phyloP scores from a whole-genome alignment of 2,329 filamentous ascomycete species.

The Alternaria sp. region DNA sequence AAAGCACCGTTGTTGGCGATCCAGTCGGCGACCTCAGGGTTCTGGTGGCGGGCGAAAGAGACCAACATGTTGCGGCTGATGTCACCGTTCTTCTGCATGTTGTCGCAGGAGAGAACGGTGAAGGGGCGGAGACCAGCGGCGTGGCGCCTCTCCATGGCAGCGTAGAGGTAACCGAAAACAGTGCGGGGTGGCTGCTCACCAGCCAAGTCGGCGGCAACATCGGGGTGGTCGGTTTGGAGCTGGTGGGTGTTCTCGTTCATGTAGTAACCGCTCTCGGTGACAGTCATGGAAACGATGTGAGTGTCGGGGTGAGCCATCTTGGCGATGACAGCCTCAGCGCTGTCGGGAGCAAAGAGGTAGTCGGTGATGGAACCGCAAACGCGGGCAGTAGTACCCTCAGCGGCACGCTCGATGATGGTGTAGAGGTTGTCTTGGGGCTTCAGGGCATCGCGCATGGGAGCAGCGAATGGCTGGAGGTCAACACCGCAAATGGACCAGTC shows the following conservation, averaged over 20 bases:
- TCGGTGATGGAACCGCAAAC: constrained; percentile 36
- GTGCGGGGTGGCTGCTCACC: constrained; percentile 31
- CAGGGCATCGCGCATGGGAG: constrained; percentile 33
- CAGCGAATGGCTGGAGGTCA: constrained; percentile 35
- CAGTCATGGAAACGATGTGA: constrained; percentile 39
- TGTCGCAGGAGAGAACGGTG: constrained; percentile 40
- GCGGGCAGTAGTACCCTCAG: constrained; percentile 29
- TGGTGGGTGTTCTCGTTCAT: constrained; percentile 40
- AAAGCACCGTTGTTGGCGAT: constrained; percentile 36
- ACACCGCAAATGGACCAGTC: constrained; percentile 41
- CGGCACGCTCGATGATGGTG: constrained; percentile 35
- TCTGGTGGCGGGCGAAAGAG: constrained; percentile 28
- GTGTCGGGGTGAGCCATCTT: constrained; percentile 40
- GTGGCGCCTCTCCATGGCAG: constrained; percentile 32
- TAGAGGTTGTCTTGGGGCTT: constrained; percentile 35
- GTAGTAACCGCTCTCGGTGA: constrained; percentile 40
- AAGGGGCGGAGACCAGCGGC: constrained; percentile 35
- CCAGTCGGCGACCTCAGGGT: constrained; percentile 34
- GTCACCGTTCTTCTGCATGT: constrained; percentile 40
- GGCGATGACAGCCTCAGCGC: constrained; percentile 34
- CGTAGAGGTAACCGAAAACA: constrained; percentile 35
- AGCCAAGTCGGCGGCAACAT: constrained; percentile 32
- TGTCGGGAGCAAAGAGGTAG: constrained; percentile 38
- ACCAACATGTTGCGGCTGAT: constrained; percentile 37
- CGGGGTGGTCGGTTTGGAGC: constrained; percentile 32